These are phyloP conservation scores for Hygrophoropsis aurantiaca DNA, from an alignment of 768 basidiomycete species.

Conservation along the genomic window DNA sequence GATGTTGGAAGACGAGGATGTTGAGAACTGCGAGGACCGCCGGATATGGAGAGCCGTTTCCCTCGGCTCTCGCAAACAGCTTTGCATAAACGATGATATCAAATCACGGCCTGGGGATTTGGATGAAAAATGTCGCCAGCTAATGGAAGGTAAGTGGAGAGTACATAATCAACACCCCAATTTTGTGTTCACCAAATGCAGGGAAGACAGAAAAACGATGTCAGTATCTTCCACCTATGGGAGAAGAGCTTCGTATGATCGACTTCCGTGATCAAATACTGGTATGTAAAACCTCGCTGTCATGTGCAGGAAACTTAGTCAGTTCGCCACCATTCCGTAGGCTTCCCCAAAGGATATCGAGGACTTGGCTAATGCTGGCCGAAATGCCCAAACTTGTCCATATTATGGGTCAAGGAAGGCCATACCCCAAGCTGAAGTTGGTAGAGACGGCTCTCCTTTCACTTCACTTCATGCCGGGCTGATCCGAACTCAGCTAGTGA, in stretches of 20 bases:
- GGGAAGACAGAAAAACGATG: slow-evolving; percentile 73
- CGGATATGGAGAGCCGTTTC: slow-evolving; percentile 64
- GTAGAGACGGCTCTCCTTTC: slow-evolving; percentile 7
- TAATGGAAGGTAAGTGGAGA: slow-evolving; percentile 56
- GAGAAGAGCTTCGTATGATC: slow-evolving; percentile 69
- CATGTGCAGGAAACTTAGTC: not conserved
- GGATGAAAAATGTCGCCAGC: slow-evolving; percentile 85
- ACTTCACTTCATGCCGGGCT: not conserved
- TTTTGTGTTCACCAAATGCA: slow-evolving; percentile 15
- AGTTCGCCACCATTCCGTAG: slow-evolving; percentile 35
- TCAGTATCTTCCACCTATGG: slow-evolving; percentile 67
- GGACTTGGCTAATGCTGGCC: slow-evolving; percentile 77
- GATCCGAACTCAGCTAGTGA: slow-evolving; percentile 61
- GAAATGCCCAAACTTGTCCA: slow-evolving; percentile 72
- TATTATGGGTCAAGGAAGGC: slow-evolving; percentile 91
- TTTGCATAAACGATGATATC: slow-evolving; percentile 88
- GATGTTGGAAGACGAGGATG: slow-evolving; percentile 19
- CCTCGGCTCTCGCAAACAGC: slow-evolving; percentile 84
- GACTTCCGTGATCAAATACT: slow-evolving; percentile 88
- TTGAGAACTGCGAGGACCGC: slow-evolving; percentile 17
- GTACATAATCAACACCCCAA: not conserved
- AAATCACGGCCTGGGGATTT: slow-evolving; percentile 63
- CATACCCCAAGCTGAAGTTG: slow-evolving; percentile 87
- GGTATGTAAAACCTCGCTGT: slow-evolving; percentile 43
- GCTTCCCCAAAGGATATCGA: slow-evolving; percentile 93